phyloP scores from a whole-genome alignment of 768 basidiomycete species.

The Hortiboletus campestris region DNA sequence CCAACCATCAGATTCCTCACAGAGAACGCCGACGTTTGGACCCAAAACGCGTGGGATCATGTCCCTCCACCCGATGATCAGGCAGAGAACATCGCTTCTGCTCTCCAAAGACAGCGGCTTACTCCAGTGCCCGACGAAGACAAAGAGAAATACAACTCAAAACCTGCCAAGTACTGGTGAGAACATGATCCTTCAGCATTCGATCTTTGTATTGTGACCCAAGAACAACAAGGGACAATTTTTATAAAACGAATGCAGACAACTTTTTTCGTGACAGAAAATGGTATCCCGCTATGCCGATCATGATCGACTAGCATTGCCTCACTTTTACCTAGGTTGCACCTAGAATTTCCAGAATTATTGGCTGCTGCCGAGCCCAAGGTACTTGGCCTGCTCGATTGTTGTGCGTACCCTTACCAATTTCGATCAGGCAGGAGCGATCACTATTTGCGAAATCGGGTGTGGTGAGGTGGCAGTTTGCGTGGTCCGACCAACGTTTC shows the following conservation, averaged over 20 bases:
- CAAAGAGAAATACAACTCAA: conserved; percentile 67
- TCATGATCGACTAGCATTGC: not conserved
- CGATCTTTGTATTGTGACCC: conserved; percentile 25
- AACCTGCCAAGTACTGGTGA: conserved; percentile 72
- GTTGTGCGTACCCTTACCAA: not conserved
- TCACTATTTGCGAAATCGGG: conserved; percentile 82
- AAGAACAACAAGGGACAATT: conserved; percentile 72
- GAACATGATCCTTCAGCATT: conserved; percentile 24
- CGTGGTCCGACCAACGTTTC: not conserved
- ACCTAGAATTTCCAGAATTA: conserved; percentile 93
- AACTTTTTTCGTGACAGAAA: conserved; percentile 96
- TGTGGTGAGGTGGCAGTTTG: conserved; percentile 58
- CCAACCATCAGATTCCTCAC: conserved; percentile 57
- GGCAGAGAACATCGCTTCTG: conserved; percentile 62
- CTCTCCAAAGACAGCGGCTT: conserved; percentile 66
- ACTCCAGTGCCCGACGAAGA: conserved; percentile 76
- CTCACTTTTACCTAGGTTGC: conserved; percentile 52
- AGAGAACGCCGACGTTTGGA: conserved; percentile 72
- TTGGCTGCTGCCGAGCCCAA: conserved; percentile 63
- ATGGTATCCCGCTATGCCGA: conserved; percentile 48
- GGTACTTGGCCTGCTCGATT: conserved; percentile 37
- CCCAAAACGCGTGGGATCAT: conserved; percentile 90
- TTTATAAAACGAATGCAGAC: conserved; percentile 80
- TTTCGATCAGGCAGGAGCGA: conserved; percentile 66
- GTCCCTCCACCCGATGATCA: conserved; percentile 84